These are phyloP conservation scores for Sporothrix pseudoabietina DNA, from an alignment of 2,329 filamentous ascomycete genomes.

Conservation along the genomic window DNA sequence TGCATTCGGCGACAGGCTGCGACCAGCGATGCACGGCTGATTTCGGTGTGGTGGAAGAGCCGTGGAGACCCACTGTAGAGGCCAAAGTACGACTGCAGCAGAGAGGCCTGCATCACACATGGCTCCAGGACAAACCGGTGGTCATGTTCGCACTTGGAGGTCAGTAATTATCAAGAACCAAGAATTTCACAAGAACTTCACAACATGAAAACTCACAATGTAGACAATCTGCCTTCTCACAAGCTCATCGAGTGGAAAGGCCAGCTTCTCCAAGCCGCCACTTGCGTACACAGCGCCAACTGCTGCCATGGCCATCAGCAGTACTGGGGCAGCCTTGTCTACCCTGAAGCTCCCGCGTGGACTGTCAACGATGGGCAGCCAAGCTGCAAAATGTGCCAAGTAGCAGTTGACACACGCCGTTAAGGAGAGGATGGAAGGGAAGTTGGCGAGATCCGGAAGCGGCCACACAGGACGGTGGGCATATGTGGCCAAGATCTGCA, in stretches of 20 bases:
- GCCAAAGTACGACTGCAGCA: constrained; percentile 22
- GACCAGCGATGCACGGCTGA: constrained; percentile 13
- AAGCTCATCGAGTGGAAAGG: constrained; percentile 9
- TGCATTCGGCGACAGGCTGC: constrained; percentile 11
- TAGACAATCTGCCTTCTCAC: background rate
- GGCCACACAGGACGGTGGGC: constrained; percentile 19
- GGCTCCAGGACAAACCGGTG: constrained; percentile 21
- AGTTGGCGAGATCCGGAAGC: constrained; percentile 2
- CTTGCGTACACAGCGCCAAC: constrained; percentile 5
- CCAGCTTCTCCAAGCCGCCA: constrained; percentile 1
- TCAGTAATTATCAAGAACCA: background rate
- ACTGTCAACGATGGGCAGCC: constrained; percentile 19
- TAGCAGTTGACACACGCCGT: constrained; percentile 20
- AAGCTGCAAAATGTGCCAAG: background rate
- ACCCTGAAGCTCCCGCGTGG: constrained; percentile 8
- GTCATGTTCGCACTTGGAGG: background rate
- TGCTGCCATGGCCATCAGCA: constrained; percentile 17
- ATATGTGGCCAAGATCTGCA: constrained; percentile 13
- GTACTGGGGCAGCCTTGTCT: constrained; percentile 6
- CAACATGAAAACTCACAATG: background rate
- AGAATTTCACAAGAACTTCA: background rate
- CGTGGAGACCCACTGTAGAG: constrained; percentile 19
- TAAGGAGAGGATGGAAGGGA: background rate
- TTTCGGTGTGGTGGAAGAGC: constrained; percentile 10
- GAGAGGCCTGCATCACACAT: constrained; percentile 14